Conservation (phyloP, 768 basidiomycete species). For the Mycena olivaceomarginata region DNA sequence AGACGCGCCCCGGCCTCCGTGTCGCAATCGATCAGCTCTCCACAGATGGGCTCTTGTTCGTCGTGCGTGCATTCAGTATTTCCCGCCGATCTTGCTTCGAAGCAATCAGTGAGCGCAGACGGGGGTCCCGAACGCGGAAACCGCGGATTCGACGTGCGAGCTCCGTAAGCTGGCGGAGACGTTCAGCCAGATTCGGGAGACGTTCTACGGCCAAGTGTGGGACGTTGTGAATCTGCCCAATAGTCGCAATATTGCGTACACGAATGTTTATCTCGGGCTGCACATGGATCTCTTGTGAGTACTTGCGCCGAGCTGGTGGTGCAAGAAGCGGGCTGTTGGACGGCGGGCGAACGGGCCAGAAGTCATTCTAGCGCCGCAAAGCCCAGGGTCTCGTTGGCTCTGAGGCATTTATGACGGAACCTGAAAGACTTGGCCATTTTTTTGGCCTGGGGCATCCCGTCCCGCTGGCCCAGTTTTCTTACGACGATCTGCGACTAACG, state of each 20-base stretch:
- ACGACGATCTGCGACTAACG: neutral
- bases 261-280: constrained; percentile 89
- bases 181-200: constrained; percentile 88
- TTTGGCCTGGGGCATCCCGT: too few species aligned
- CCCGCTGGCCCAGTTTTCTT: neutral
- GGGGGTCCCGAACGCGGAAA: constrained; percentile 80
- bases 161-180: constrained; percentile 76
- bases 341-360: too few species aligned
- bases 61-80: constrained; percentile 56
- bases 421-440: too few species aligned
- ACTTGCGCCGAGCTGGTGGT: neutral
- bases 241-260: constrained; percentile 96
- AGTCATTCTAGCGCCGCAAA: too few species aligned
- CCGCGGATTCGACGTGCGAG: constrained; percentile 78
- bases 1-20: constrained; percentile 66
- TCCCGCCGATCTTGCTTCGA: neutral
- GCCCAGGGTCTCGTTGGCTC: too few species aligned
- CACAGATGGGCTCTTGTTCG: constrained; percentile 84
- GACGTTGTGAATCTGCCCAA: constrained; percentile 86
- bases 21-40: constrained; percentile 81
- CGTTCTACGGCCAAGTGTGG: constrained; percentile 95
- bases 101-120: constrained; percentile 42
- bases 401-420: too few species aligned
- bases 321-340: too few species aligned
- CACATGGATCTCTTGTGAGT: constrained; percentile 96